Conservation (phyloP, 805 yeast genomes). For the Metschnikowia reukaufii region DNA sequence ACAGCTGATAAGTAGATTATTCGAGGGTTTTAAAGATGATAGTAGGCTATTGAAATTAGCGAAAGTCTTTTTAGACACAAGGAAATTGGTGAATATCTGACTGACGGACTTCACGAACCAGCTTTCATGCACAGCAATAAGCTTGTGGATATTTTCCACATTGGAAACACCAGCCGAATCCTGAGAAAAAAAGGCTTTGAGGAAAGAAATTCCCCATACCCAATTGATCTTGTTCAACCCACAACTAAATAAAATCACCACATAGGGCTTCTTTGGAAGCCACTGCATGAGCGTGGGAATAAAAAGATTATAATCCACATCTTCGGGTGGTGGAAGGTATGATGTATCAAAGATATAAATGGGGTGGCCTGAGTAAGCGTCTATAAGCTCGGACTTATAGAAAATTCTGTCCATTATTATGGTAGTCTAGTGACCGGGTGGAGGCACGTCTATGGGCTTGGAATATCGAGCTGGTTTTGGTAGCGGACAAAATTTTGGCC, state of each 20-base stretch:
- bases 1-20: conserved; percentile 19
- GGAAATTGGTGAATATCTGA: conserved; percentile 65
- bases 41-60: conserved; percentile 24
- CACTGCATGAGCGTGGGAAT: conserved; percentile 54
- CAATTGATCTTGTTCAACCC: conserved; percentile 69
- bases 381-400: conserved; percentile 59
- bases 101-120: conserved; percentile 83
- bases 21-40: conserved; percentile 8
- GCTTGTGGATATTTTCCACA: conserved; percentile 49
- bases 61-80: conserved; percentile 33
- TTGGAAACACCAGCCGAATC: conserved; percentile 48
- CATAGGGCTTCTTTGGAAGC: conserved; percentile 64
- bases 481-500: neutral
- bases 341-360: conserved; percentile 82
- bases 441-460: neutral
- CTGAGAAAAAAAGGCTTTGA: conserved; percentile 54
- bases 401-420: conserved; percentile 44
- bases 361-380: conserved; percentile 65
- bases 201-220: conserved; percentile 64
- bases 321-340: conserved; percentile 63
- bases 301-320: conserved; percentile 46
- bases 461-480: neutral
- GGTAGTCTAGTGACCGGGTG: neutral
- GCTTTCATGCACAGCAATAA: conserved; percentile 84
- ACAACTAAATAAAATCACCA: conserved; percentile 75